Evolutionary conservation across 1,139 yeast species (phyloP), one percentile per base, ranked within the genome.

Genomic region (Sugiyamaella castrensis): DNA sequence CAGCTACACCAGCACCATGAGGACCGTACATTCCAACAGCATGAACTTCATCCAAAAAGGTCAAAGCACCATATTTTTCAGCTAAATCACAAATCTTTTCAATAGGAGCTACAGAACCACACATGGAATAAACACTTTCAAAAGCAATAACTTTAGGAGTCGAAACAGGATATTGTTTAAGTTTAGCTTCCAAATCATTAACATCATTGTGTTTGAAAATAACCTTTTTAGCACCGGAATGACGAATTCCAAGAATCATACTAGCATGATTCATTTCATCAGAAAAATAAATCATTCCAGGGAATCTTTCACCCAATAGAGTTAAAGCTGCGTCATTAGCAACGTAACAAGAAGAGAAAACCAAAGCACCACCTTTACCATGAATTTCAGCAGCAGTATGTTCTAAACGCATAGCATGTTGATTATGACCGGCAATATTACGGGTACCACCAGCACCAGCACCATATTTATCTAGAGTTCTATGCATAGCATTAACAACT

Each of bases 21-120:
- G 98, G 98, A 63, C 98, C 98, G 68, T 92, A 92, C 85, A 92
- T 81, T 50, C 99, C 99, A 47, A 94, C 98, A 38, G 98, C 98
- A 66, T 92, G 99, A 41, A 92, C 99, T 71, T 92, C 99, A 68
- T 92, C 99, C 66, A 94, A 76, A 70, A 92, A 92, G 39, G 99
- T 92, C 62, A 92, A 72, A 38, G 98, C 98, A 54, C 98, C 98
- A 68, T 94, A 92, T 71, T 92, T 89, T 51, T 91, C 96, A 42
- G 99, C 99, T 65, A 92, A 76, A 63, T 89, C 96, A 69, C 98
- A 92, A 58, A 94, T 89, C 57, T 80, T 82, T 64, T 86, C 88
- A 63, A 92, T 92, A 43, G 97, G 97, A 27, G 96, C 85, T 55
- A 94, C 87, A 12, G 96, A 87, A 36, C 99, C 99, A 65, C 97